A percentile compares a stretch with the other conserved stretches of the same genome.
These are phyloP conservation scores for Primulina tabacum DNA, from an alignment of 257 asterid genomes.

Conservation along the genomic window DNA sequence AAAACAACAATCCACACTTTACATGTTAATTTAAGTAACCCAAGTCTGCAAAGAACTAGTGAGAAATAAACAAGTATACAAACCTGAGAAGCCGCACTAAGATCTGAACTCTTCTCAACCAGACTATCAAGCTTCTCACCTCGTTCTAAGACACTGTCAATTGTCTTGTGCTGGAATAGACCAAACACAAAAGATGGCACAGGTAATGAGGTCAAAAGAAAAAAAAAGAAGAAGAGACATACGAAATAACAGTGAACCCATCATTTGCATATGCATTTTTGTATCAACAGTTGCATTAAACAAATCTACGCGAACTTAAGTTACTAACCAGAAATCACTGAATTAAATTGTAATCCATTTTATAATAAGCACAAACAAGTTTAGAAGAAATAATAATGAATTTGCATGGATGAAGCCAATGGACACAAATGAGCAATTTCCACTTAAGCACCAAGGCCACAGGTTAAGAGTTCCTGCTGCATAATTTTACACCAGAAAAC, in stretches of 20 bases:
- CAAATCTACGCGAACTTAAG: not conserved
- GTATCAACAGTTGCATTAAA: not conserved
- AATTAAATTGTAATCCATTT: not conserved
- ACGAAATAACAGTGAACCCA: not conserved
- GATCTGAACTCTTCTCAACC: conserved; percentile 97
- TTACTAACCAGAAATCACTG: not conserved
- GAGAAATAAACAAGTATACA: not conserved
- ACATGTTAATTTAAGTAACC: not conserved
- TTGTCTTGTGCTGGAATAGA: conserved; percentile 79
- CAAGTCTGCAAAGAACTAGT: not conserved
- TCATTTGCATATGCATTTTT: not conserved
- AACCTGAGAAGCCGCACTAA: conserved; percentile 96
- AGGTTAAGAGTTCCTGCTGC: not conserved
- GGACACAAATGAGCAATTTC: not conserved
- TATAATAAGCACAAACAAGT: not conserved
- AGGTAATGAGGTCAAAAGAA: not conserved
- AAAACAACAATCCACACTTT: not conserved
- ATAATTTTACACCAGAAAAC: not conserved
- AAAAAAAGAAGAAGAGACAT: conserved; percentile 4
- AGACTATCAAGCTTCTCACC: conserved; percentile 93
- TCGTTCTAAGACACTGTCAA: conserved; percentile 83
- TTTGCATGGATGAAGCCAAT: not conserved
- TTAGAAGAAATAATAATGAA: not conserved
- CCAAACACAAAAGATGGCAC: conserved; percentile 15
- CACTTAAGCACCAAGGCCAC: not conserved